Percentiles rank a stretch among this genome's conserved stretches.
Evolutionary conservation across 2,329 filamentous ascomycete genomes (phyloP).

Genomic region (Cordyceps fumosorosea): DNA sequence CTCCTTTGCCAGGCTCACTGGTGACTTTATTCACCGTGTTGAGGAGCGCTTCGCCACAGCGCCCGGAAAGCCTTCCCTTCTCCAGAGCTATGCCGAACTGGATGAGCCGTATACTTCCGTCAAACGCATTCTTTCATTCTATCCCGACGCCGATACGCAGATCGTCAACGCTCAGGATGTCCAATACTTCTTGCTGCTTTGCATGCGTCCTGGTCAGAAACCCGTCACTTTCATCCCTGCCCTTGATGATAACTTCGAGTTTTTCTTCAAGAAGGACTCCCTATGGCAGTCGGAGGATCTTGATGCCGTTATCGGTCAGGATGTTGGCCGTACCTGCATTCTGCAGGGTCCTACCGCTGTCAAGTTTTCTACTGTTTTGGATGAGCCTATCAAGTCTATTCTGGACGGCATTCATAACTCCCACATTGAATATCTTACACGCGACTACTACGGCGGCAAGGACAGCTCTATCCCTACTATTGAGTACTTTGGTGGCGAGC

Average conservation of each 20-base stretch:
- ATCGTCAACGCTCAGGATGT: constrained; percentile 98
- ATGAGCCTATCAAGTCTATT: constrained; percentile 93
- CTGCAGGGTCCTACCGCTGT: constrained; percentile 90
- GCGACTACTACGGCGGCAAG: constrained; percentile 73
- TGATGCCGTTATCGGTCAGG: constrained; percentile 90
- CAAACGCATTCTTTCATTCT: constrained; percentile 71
- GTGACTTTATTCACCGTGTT: constrained; percentile 92
- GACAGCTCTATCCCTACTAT: constrained; percentile 70
- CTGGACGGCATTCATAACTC: constrained; percentile 82
- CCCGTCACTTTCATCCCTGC: constrained; percentile 91
- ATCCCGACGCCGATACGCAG: constrained; percentile 81
- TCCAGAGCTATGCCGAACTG: constrained; percentile 87
- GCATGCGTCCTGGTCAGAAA: constrained; percentile 88
- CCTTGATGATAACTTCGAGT: constrained; percentile 96
- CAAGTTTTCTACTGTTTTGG: constrained; percentile 80
- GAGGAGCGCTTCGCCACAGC: constrained; percentile 89
- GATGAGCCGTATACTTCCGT: constrained; percentile 73
- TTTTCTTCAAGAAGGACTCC: constrained; percentile 99
- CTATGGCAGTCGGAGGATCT: constrained; percentile 98
- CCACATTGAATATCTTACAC: constrained; percentile 74
- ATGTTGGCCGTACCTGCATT: constrained; percentile 93
- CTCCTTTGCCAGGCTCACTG: constrained; percentile 75
- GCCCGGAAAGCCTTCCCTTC: constrained; percentile 65
- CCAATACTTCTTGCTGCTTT: constrained; percentile 91
- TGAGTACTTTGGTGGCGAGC: constrained; percentile 92